Base-by-base conservation (phyloP, 2,329 filamentous ascomycete species). In the Fusarium algeriense region DNA sequence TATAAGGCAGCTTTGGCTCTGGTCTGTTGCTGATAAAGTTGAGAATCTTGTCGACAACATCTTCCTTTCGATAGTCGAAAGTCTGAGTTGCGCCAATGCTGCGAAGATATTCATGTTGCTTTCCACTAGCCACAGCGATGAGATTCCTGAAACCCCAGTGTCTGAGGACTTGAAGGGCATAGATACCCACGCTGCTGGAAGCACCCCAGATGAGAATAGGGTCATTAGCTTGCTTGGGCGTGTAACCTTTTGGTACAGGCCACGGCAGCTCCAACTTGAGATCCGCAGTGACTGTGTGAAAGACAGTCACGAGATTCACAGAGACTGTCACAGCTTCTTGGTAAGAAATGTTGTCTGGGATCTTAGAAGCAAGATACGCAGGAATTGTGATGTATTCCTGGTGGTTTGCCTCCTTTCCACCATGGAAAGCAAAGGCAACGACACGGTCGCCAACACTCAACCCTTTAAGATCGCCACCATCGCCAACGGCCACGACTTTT, bases 271-370 rank as follows among this genome's bases (percentile, higher is more conserved):
- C 82, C 23, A 91, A 77, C 1, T 78, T 81, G 15, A 91, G 79
- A 65, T 91, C 87, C 2, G 63, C 65, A 3, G 78, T 80, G 5
- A 87, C 75, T 8, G 86, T 80, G 74, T 91, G 87, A 76, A 90
- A 87, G 14, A 86, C 87, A 0, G 88, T 90, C 34, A 91, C 85
- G 32, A 89, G 78, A 70, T 89, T 91, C 52, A 87, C 85, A 0
- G 87, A 85, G 5, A 90, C 76, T 0, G 88, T 88, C 9, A 84
- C 85, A 3, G 86, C 87, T 65, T 85, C 81, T 49, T 83, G 74
- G 43, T 84, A 74, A 2, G 80, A 80, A 34, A 85, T 75, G 28
- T 78, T 80, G 14, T 76, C 64, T 2, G 85, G 85, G 26, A 88
- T 63, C 70, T 82, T 84, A 15, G 82, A 84, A 14, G 85, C 81